phyloP scores from a whole-genome alignment of 495 filamentous ascomycete genomes.

The Peziza echinospora region DNA sequence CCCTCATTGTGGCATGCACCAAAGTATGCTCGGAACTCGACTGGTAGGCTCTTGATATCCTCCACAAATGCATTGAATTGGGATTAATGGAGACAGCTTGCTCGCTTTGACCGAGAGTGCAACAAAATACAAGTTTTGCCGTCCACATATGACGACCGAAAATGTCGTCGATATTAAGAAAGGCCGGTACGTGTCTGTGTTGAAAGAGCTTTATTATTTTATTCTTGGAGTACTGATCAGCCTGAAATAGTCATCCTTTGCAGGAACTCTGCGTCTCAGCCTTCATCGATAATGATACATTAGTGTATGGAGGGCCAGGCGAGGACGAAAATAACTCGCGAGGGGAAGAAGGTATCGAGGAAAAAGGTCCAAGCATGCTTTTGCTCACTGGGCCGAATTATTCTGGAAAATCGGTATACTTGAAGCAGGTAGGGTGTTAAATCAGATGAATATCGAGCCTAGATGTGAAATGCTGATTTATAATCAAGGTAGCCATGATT shows the following conservation, averaged over 20 bases:
- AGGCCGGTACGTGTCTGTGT: slow-evolving; percentile 39
- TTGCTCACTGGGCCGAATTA: slow-evolving; percentile 86
- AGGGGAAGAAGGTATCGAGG: slow-evolving; percentile 5
- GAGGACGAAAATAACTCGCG: neutral
- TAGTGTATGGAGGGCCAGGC: slow-evolving; percentile 41
- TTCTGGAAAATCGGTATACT: slow-evolving; percentile 88
- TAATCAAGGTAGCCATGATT: slow-evolving; percentile 54
- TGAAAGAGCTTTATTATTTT: too few species aligned
- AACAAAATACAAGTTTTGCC: slow-evolving; percentile 44
- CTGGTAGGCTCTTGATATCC: too few species aligned
- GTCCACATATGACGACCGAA: slow-evolving; percentile 44
- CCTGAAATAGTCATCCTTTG: slow-evolving; percentile 67
- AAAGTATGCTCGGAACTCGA: slow-evolving; percentile 75
- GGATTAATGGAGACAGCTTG: too few species aligned
- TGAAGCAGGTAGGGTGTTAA: slow-evolving; percentile 77
- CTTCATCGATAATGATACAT: slow-evolving; percentile 67
- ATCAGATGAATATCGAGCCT: slow-evolving; percentile 11
- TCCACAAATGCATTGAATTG: too few species aligned
- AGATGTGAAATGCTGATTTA: too few species aligned
- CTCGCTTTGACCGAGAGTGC: slow-evolving; percentile 65
- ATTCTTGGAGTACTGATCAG: too few species aligned
- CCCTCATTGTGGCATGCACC: slow-evolving; percentile 41
- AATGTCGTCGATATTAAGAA: slow-evolving; percentile 59
- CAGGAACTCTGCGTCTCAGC: slow-evolving; percentile 75
- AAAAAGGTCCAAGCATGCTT: slow-evolving; percentile 43